Percentiles rank a stretch among this genome's conserved stretches.
These are phyloP conservation scores for Coelastrella sp. DNA, from an alignment of 139 green algal genomes.

Conservation along the genomic window DNA sequence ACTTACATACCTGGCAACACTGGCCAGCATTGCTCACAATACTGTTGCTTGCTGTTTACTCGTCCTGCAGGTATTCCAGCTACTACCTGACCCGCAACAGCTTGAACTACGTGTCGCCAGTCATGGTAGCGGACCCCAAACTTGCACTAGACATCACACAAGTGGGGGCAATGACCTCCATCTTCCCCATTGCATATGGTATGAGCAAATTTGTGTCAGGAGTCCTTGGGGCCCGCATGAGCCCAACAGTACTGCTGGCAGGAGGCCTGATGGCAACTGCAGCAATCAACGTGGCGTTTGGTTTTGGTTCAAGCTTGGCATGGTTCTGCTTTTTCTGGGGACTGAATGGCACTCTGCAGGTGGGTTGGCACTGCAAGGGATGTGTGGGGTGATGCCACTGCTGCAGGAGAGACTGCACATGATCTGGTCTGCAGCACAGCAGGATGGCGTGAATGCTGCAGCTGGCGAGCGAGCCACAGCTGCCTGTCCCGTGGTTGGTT, in stretches of 20 bases:
- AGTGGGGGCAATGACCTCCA: conserved; percentile 93
- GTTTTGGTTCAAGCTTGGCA: conserved; percentile 80
- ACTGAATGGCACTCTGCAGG: conserved; percentile 92
- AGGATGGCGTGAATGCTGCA: too few relatives aligned
- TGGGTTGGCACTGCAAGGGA: conserved; percentile 30
- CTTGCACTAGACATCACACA: conserved; percentile 89
- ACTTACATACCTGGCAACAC: too few relatives aligned
- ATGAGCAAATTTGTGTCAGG: conserved; percentile 93
- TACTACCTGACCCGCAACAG: conserved; percentile 97
- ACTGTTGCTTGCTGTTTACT: not conserved
- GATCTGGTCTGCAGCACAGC: too few relatives aligned
- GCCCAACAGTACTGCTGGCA: conserved; percentile 85
- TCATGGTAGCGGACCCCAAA: conserved; percentile 89
- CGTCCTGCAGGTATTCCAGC: conserved; percentile 49
- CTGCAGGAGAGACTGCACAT: not conserved
- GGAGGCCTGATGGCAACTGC: conserved; percentile 91
- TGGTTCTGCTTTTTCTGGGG: conserved; percentile 92
- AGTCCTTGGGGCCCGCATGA: conserved; percentile 88
- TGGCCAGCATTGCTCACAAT: not conserved
- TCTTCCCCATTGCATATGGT: conserved; percentile 91
- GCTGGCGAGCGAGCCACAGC: too few relatives aligned
- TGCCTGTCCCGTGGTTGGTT: too few relatives aligned
- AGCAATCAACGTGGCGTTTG: conserved; percentile 92
- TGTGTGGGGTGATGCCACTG: not conserved
- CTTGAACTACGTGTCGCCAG: conserved; percentile 93